Base-by-base conservation (phyloP, 768 basidiomycete species). In the Tulasnella sp. region DNA sequence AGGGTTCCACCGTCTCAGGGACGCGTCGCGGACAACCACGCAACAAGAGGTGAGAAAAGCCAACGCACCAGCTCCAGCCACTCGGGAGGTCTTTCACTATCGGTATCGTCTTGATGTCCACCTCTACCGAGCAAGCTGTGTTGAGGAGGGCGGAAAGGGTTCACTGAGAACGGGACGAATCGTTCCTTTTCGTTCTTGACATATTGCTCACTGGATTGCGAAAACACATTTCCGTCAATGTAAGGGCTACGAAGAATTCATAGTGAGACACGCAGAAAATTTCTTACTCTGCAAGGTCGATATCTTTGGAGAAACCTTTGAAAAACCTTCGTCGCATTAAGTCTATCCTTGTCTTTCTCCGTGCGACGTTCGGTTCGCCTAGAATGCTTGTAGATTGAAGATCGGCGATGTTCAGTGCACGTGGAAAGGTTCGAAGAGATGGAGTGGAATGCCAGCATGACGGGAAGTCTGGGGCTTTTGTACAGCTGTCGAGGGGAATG, bases 61-160 rank as follows among this genome's bases (percentile, higher is more conserved):
- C n/a, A n/a, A 59, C 64, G 22, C 35, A 66, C 64, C 64, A 66
- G 64, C 35, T 66, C 64, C 64, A 66, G 26, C 64, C 64, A 66
- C 36, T 41, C 64, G n/a, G 64, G 64, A 22, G 64, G 64, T 66
- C 64, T 37, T 34, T 66, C 64, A 22, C 64, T 41, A n/a, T 37
- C 64, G 2, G 22, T 22, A 22, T 66, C 64, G 11, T 66, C 34
- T 11, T 66, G 4, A 6, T 22, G 32, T 36, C n/a, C 36, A 32
- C 19, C 36, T 35, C 44, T 47, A 22, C 64, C 36, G 7, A 34
- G 64, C 12, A 41, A 66, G 64, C 36, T 41, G 4, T 29, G 29
- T 9, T 37, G 64, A 17, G 64, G 64, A 12, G 36, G 35, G 2
- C 36, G 36, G 64, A 66, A 41, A 37, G 64, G 64, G 36, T 37